A percentile compares a stretch with the other conserved stretches of the same genome.
These are phyloP conservation scores for Knoxdaviesia capensis DNA, from an alignment of 2,329 filamentous ascomycete species.

Conservation along the genomic window DNA sequence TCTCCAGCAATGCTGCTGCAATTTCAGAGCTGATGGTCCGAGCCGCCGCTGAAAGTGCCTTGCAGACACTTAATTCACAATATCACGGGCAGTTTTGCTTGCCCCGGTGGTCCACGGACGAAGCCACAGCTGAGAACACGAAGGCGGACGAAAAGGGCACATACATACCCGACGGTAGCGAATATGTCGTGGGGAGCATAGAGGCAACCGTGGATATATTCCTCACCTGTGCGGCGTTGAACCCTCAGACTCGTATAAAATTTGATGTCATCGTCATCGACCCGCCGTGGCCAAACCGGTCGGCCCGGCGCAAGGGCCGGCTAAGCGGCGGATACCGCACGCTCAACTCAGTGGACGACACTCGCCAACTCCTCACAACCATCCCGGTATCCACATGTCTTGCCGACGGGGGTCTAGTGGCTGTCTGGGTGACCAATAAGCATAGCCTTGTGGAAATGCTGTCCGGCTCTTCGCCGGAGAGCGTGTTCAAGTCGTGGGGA, in stretches of 20 bases:
- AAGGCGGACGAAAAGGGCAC: no score
- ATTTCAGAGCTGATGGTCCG: slow-evolving; percentile 32
- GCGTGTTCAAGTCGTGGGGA: slow-evolving; percentile 47
- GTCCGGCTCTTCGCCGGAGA: slow-evolving; percentile 19
- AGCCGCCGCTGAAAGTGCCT: slow-evolving; percentile 22
- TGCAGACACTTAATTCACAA: slow-evolving; percentile 15
- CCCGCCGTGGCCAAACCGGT: slow-evolving; percentile 67
- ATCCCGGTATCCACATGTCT: slow-evolving; percentile 38
- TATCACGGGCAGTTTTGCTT: slow-evolving; percentile 25
- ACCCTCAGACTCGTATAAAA: no score
- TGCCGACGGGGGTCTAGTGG: slow-evolving; percentile 35
- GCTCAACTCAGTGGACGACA: slow-evolving; percentile 22
- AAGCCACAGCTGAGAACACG: no score
- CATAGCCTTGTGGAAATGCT: slow-evolving; percentile 34
- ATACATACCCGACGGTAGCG: no score
- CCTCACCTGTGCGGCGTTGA: no score
- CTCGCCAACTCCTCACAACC: slow-evolving; percentile 26
- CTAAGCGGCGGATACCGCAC: slow-evolving; percentile 24
- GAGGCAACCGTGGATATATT: no score
- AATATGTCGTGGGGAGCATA: no score
- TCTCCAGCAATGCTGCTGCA: slow-evolving; percentile 19
- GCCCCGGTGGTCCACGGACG: slow-evolving; percentile 12
- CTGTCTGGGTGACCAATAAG: slow-evolving; percentile 64
- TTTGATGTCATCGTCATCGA: slow-evolving; percentile 52
- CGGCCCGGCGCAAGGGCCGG: slow-evolving; percentile 34